phyloP scores from a whole-genome alignment of 352 stramenopile genomes.

The Phytopythium vexans region DNA sequence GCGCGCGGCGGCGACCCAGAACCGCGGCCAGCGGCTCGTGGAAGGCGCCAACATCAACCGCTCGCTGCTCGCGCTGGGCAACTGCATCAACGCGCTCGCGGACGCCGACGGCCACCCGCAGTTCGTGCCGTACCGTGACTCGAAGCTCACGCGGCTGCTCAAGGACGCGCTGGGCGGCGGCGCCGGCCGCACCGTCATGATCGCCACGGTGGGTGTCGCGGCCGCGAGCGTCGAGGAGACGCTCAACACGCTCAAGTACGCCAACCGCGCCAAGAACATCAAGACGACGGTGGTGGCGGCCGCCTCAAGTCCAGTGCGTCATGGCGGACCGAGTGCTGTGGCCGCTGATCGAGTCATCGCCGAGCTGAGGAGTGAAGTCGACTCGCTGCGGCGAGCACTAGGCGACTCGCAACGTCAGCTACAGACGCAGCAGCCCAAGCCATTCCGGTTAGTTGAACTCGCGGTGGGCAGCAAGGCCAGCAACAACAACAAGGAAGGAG shows the following conservation, averaged over 20 bases:
- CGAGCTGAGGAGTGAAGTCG: background rate
- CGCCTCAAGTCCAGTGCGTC: background rate
- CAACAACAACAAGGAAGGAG: conserved; percentile 1
- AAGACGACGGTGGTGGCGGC: conserved; percentile 81
- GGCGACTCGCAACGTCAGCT: conserved; percentile 1
- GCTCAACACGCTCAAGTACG: conserved; percentile 93
- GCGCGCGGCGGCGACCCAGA: conserved; percentile 87
- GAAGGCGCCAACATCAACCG: conserved; percentile 94
- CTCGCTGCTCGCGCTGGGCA: conserved; percentile 86
- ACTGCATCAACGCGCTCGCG: conserved; percentile 92
- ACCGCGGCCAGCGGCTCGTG: conserved; percentile 75
- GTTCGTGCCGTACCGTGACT: conserved; percentile 91
- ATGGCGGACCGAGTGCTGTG: background rate
- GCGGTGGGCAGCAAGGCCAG: background rate
- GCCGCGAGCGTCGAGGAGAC: conserved; percentile 88
- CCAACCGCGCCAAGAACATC: conserved; percentile 92
- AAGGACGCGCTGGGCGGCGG: conserved; percentile 88
- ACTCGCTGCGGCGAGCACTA: background rate
- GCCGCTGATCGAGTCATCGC: background rate
- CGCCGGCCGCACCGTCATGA: conserved; percentile 94
- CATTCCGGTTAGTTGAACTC: too few species aligned
- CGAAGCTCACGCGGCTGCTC: conserved; percentile 84
- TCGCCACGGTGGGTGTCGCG: conserved; percentile 87
- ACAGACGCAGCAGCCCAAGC: too few species aligned
- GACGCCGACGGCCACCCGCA: conserved; percentile 27